These are phyloP conservation scores for Ballota nigra DNA, from an alignment of 257 asterid genomes.

Conservation along the genomic window DNA sequence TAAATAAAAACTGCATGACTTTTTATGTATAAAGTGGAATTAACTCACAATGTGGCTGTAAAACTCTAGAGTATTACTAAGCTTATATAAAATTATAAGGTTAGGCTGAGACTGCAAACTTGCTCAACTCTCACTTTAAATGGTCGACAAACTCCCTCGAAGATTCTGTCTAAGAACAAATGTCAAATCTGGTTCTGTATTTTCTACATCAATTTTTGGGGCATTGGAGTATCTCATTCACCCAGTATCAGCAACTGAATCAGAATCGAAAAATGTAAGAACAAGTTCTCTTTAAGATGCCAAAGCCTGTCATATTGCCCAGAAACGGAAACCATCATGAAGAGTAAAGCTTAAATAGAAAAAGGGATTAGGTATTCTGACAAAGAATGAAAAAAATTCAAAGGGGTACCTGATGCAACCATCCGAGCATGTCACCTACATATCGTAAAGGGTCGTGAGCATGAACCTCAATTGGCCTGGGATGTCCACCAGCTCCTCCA, in stretches of 20 bases:
- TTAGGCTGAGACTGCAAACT: slow-evolving; percentile 97
- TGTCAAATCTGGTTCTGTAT: slow-evolving; percentile 77
- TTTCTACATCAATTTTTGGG: slow-evolving; percentile 50
- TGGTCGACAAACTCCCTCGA: slow-evolving; percentile 99
- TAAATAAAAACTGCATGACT: slow-evolving; percentile 1
- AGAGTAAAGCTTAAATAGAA: slow-evolving; percentile 14
- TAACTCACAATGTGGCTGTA: slow-evolving; percentile 91
- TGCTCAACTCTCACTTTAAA: slow-evolving; percentile 98
- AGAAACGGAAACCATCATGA: slow-evolving; percentile 19
- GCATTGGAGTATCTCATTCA: slow-evolving; percentile 51
- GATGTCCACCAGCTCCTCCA: slow-evolving; percentile 98
- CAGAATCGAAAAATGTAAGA: slow-evolving; percentile 87
- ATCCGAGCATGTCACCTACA: slow-evolving; percentile 98
- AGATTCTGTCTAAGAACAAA: slow-evolving; percentile 90
- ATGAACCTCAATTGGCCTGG: slow-evolving; percentile 99
- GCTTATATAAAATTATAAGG: slow-evolving; percentile 84
- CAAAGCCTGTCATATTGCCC: slow-evolving; percentile 64
- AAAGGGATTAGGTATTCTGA: background rate
- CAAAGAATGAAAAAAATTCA: background rate
- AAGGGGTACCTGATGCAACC: slow-evolving; percentile 90
- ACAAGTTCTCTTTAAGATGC: slow-evolving; percentile 99
- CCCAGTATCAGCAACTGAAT: slow-evolving; percentile 68
- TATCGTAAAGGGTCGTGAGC: slow-evolving; percentile 99
- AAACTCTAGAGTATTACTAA: slow-evolving; percentile 85
- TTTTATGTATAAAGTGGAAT: slow-evolving; percentile 4